Evolutionary conservation across 805 yeast genomes (phyloP).

Genomic region (Wickerhamiella slavikovae): DNA sequence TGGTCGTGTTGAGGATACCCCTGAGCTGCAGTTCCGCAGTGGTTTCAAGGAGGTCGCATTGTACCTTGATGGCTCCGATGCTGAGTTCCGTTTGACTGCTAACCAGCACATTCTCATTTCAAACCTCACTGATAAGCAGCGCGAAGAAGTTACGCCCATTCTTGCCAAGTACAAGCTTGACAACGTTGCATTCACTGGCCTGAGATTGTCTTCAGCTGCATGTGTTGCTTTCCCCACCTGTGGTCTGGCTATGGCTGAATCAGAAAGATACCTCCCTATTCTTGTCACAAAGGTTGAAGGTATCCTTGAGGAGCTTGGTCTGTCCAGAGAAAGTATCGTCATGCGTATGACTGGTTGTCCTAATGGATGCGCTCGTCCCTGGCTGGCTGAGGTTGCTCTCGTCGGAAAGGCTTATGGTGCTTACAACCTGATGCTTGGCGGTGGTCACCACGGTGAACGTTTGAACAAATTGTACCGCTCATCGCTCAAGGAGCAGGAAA

Average conservation of each 20-base stretch:
- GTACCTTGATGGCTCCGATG: slow-evolving; percentile 33
- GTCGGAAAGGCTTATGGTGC: slow-evolving; percentile 92
- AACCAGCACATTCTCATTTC: slow-evolving; percentile 80
- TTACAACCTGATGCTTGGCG: slow-evolving; percentile 85
- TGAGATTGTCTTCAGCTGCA: slow-evolving; percentile 80
- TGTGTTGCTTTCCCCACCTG: slow-evolving; percentile 98
- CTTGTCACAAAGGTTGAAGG: slow-evolving; percentile 64
- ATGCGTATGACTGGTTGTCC: slow-evolving; percentile 99
- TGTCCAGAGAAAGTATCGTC: slow-evolving; percentile 82
- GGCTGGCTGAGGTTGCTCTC: slow-evolving; percentile 90
- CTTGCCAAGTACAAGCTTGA: slow-evolving; percentile 62
- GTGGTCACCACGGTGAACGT: slow-evolving; percentile 87
- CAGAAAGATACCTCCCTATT: slow-evolving; percentile 78
- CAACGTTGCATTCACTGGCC: slow-evolving; percentile 60
- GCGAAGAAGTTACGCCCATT: slow-evolving; percentile 38
- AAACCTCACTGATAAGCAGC: slow-evolving; percentile 46
- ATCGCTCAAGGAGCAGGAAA: slow-evolving; percentile 79
- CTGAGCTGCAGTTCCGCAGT: slow-evolving; percentile 72
- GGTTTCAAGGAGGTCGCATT: slow-evolving; percentile 69
- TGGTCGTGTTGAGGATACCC: slow-evolving; percentile 87
- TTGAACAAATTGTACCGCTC: slow-evolving; percentile 75
- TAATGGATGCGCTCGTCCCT: slow-evolving; percentile 95
- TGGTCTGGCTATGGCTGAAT: slow-evolving; percentile 97
- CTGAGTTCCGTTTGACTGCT: slow-evolving; percentile 82
- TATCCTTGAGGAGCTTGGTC: slow-evolving; percentile 77